Evolutionary conservation across 805 yeast genomes (phyloP).

Genomic region (Wickerhamiella kazuoi): DNA sequence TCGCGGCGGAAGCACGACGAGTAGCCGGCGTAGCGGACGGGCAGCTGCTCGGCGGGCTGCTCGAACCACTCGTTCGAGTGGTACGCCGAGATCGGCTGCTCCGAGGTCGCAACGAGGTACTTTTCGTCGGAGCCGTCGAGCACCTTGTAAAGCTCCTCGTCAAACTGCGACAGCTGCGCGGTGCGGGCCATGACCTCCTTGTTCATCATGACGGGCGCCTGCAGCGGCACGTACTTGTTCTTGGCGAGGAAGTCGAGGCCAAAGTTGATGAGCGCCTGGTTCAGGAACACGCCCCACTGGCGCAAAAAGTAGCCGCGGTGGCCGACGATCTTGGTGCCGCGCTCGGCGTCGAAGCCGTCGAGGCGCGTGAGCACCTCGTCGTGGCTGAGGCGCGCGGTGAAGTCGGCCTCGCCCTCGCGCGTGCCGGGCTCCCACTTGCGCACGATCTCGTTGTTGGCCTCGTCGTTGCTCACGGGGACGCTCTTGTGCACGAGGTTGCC

Average conservation of each 20-base stretch:
- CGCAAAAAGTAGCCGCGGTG: conserved; percentile 97
- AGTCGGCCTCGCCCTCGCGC: conserved; percentile 43
- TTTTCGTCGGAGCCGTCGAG: conserved; percentile 95
- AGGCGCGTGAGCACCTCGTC: conserved; percentile 87
- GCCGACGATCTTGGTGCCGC: conserved; percentile 94
- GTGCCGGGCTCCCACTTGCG: conserved; percentile 78
- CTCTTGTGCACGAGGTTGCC: conserved; percentile 91
- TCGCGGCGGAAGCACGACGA: conserved; percentile 98
- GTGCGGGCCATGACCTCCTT: conserved; percentile 98
- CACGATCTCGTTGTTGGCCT: conserved; percentile 76
- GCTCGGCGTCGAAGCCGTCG: conserved; percentile 97
- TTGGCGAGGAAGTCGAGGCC: conserved; percentile 71
- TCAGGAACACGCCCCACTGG: conserved; percentile 88
- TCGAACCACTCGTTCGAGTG: conserved; percentile 98
- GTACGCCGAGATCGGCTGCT: conserved; percentile 96
- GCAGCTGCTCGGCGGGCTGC: conserved; percentile 89
- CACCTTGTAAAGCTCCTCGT: conserved; percentile 94
- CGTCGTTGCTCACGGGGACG: conserved; percentile 74
- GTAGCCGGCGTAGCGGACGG: conserved; percentile 92
- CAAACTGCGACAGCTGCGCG: conserved; percentile 94
- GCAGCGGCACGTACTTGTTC: conserved; percentile 73
- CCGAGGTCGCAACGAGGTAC: conserved; percentile 94
- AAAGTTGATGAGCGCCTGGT: conserved; percentile 94
- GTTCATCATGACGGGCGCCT: conserved; percentile 99
- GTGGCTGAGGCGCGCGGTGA: conserved; percentile 58